Conservation (phyloP, 805 yeast genomes). For the Saccharomycopsis sp. region DNA sequence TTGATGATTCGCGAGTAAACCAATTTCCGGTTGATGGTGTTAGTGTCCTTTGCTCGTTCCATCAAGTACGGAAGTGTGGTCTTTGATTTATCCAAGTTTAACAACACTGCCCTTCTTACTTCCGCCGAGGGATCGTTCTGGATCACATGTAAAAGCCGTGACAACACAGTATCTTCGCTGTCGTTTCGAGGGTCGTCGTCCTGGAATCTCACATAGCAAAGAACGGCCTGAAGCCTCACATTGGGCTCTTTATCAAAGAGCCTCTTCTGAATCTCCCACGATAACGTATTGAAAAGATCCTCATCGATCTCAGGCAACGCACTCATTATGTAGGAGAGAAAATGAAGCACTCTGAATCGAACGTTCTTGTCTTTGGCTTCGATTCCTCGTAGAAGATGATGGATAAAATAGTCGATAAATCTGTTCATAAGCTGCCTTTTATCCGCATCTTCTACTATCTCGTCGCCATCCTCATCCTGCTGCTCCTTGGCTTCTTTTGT, state of each 20-base stretch:
- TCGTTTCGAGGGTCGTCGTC: constrained; percentile 34
- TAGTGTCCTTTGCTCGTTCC: constrained; percentile 79
- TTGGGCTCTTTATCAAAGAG: constrained; percentile 67
- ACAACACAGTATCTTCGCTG: constrained; percentile 40
- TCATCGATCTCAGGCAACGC: constrained; percentile 71
- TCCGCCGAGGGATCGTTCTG: constrained; percentile 82
- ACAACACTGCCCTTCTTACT: constrained; percentile 77
- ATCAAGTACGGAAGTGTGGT: constrained; percentile 52
- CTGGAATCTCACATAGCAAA: constrained; percentile 75
- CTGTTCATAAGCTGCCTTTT: constrained; percentile 38
- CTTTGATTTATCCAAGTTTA: constrained; percentile 54
- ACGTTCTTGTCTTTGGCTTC: constrained; percentile 73
- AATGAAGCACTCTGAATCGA: constrained; percentile 71
- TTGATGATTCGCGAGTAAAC: constrained; percentile 65
- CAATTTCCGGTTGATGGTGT: constrained; percentile 62
- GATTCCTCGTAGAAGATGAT: constrained; percentile 69
- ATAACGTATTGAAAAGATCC: constrained; percentile 56
- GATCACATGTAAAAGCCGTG: constrained; percentile 43
- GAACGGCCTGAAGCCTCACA: constrained; percentile 79
- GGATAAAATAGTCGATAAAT: constrained; percentile 55
- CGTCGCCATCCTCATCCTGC: constrained; percentile 26
- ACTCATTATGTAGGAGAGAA: constrained; percentile 64
- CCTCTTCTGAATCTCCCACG: constrained; percentile 55
- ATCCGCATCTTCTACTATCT: constrained; percentile 22
- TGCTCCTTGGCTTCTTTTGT: constrained; percentile 14